These are phyloP conservation scores for Zymoseptoria passerinii DNA, from an alignment of 2,329 filamentous ascomycete genomes.

Conservation along the genomic window DNA sequence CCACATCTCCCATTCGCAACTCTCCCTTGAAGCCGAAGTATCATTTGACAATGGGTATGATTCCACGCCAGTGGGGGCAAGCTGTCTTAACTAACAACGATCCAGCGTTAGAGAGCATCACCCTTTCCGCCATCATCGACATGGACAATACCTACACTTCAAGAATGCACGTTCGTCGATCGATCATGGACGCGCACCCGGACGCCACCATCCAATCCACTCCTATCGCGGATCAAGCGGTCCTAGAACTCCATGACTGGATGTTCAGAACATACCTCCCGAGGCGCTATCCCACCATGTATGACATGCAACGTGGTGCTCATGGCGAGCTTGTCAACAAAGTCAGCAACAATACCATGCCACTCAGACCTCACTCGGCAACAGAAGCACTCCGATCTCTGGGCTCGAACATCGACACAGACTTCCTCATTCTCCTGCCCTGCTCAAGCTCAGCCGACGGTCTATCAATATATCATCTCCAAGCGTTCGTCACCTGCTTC, in stretches of 20 bases:
- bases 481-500: slow-evolving; percentile 50
- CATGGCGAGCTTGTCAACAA: slow-evolving; percentile 38
- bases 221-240: slow-evolving; percentile 37
- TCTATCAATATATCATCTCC: slow-evolving; percentile 42
- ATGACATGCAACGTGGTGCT: slow-evolving; percentile 12
- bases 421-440: slow-evolving; percentile 52
- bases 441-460: slow-evolving; percentile 14
- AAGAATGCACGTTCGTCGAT: slow-evolving; percentile 43
- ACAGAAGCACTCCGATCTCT: slow-evolving; percentile 41
- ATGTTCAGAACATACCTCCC: slow-evolving; percentile 49
- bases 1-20: slow-evolving; percentile 44
- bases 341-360: slow-evolving; percentile 37
- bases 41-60: slow-evolving; percentile 54
- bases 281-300: slow-evolving; percentile 46
- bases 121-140: slow-evolving; percentile 47
- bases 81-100: background rate
- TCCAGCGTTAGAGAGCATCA: slow-evolving; percentile 45
- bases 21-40: slow-evolving; percentile 55
- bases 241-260: slow-evolving; percentile 51
- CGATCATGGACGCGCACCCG: slow-evolving; percentile 39
- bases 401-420: slow-evolving; percentile 48
- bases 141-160: slow-evolving; percentile 53
- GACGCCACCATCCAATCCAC: slow-evolving; percentile 34
- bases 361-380: slow-evolving; percentile 30
- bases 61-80: background rate